Conservation (phyloP, 2,329 filamentous ascomycete species). For the Bimuria novae-zelandiae region DNA sequence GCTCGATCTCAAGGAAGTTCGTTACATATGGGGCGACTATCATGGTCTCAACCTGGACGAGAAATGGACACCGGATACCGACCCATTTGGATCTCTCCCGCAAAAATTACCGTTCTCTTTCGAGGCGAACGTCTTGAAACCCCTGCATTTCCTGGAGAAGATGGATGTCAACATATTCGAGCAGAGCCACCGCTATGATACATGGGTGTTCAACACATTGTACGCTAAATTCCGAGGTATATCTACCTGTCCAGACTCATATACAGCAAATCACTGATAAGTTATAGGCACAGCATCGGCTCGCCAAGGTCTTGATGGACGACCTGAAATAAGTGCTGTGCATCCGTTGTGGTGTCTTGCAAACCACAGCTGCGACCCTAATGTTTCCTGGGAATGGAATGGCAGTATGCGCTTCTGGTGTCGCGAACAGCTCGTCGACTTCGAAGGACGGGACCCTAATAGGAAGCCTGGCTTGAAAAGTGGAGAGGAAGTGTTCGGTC, state of each 20-base stretch:
- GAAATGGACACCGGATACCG: constrained; percentile 22
- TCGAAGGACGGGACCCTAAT: constrained; percentile 42
- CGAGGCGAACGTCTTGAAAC: constrained; percentile 72
- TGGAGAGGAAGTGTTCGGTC: constrained; percentile 86
- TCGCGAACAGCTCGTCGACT: constrained; percentile 61
- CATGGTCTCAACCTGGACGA: constrained; percentile 32
- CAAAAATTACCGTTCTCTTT: constrained; percentile 79
- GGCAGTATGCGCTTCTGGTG: constrained; percentile 74
- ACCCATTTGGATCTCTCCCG: constrained; percentile 38
- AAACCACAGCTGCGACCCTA: constrained; percentile 95
- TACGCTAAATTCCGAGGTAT: constrained; percentile 83
- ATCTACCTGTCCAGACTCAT: constrained; percentile 36
- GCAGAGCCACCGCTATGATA: constrained; percentile 61
- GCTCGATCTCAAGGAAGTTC: constrained; percentile 63
- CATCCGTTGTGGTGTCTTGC: constrained; percentile 96
- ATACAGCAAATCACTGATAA: neutral
- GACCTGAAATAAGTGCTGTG: constrained; percentile 89
- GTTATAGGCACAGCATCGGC: constrained; percentile 76
- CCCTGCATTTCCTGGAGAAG: constrained; percentile 78
- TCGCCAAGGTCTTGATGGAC: constrained; percentile 69
- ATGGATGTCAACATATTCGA: constrained; percentile 81
- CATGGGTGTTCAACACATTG: constrained; percentile 88
- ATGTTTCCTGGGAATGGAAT: constrained; percentile 93
- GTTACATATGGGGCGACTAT: constrained; percentile 71
- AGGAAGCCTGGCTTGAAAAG: constrained; percentile 66